A percentile compares a stretch with the other conserved stretches of the same genome.
Conservation (phyloP, 148 eudicot species). For the Oxyria digyna region DNA sequence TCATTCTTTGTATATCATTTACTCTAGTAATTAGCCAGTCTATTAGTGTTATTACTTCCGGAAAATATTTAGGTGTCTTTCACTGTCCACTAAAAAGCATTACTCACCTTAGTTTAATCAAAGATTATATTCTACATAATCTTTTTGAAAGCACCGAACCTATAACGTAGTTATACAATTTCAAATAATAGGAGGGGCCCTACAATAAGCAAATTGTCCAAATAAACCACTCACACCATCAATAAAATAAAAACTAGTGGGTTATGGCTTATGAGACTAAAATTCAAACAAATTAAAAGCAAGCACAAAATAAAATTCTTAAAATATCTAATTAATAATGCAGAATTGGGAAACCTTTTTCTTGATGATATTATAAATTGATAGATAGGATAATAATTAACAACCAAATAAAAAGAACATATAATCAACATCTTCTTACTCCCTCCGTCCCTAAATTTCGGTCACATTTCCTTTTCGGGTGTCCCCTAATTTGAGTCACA, state of each 20-base stretch:
- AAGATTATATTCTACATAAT: not conserved
- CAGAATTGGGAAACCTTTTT: not conserved
- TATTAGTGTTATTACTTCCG: not conserved
- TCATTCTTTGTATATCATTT: too few species aligned
- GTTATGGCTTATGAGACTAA: not conserved
- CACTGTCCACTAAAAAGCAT: not conserved
- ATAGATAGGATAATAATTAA: not conserved
- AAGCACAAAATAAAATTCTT: not conserved
- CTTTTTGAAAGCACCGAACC: not conserved
- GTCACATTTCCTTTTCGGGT: too few species aligned
- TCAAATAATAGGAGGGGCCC: not conserved
- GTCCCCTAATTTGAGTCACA: too few species aligned
- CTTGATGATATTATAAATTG: not conserved
- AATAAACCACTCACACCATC: not conserved
- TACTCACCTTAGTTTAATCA: slow-evolving; percentile 3
- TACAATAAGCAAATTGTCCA: not conserved
- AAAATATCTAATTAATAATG: not conserved
- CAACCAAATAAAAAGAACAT: not conserved
- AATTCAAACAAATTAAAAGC: not conserved
- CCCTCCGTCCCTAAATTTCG: too few species aligned
- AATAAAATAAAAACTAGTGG: not conserved
- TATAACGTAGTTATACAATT: not conserved
- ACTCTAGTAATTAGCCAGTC: too few species aligned
- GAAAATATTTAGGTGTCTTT: not conserved
- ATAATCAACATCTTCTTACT: too few species aligned